Base-by-base conservation (phyloP, 2,329 filamentous ascomycete genomes). In the Fusarium sp. region DNA sequence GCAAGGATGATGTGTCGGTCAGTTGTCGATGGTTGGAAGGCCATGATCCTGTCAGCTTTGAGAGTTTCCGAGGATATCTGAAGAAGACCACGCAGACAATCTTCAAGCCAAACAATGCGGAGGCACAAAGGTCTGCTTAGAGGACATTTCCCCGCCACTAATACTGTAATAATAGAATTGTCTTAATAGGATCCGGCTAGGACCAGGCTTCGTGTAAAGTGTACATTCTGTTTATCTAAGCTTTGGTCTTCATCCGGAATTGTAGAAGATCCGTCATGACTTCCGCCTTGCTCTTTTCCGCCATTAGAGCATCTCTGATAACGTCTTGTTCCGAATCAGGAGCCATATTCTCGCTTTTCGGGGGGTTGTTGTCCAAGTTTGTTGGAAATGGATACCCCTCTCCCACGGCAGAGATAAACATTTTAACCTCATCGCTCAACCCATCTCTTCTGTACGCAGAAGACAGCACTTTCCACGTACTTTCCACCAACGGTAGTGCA, bases 11-110 rank as follows among this genome's bases (percentile, higher is more conserved):
- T 20, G 81, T 90, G 0, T 79, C 77, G 4, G 81, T 91, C 7
- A 72, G 79, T 7, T 83, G 92, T 57, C 84, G 92, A 32, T 82
- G 79, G 94, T 76, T 93, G 1, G 90, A 93, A 73, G 95, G 96
- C 0, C 83, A 85, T 8, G 92, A 97, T 70, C 83, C 87, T 20
- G 85, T 90, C 1, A 76, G 96, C 0, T 97, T 95, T 79, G 92
- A 97, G 80, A 98, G 94, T 77, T 94, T 99, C 68, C 91, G 90
- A 65, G 94, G 93, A 0, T 94, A 94, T 83, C 69, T 97, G 46
- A 92, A 90, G 78, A 67, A 76, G 11, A 83, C 75, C 7, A 74
- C 66, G 2, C 66, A 68, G 44, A 55, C 56, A 8, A 27, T 67
- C 41, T 27, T 68, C 14, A 57, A 27, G 45, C 16, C 20, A 29